Percentiles rank a stretch among this genome's conserved stretches.
Evolutionary conservation across 805 yeast genomes (phyloP).

Genomic region (Schwanniomyces occidentalis): DNA sequence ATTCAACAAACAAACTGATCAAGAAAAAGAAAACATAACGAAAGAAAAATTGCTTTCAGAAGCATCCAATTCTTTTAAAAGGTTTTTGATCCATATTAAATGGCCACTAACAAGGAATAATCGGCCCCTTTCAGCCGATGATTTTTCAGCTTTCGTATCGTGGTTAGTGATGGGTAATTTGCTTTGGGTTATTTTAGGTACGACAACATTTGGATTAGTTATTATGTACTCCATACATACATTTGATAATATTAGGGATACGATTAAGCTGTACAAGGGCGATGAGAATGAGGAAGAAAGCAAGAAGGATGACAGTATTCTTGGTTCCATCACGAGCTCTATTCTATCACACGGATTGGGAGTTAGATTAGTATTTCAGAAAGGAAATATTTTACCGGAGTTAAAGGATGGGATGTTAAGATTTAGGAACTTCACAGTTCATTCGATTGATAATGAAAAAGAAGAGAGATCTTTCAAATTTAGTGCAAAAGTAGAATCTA

Average conservation of each 20-base stretch:
- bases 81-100: constrained; percentile 39
- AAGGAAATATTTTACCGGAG: constrained; percentile 40
- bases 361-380: constrained; percentile 34
- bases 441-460: constrained; percentile 12
- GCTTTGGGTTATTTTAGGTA: constrained; percentile 55
- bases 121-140: constrained; percentile 50
- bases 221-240: constrained; percentile 46
- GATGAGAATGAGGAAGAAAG: constrained; percentile 17
- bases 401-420: constrained; percentile 52
- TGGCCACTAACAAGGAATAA: constrained; percentile 52
- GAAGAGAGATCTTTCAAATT: constrained; percentile 19
- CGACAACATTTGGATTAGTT: constrained; percentile 55
- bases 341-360: constrained; percentile 44
- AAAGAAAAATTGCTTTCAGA: constrained; percentile 28
- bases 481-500: constrained; percentile 39
- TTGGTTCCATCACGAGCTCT: constrained; percentile 33
- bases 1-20: neutral
- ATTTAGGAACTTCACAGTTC: constrained; percentile 40
- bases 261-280: constrained; percentile 21
- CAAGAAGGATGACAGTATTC: constrained; percentile 22
- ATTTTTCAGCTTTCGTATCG: constrained; percentile 53
- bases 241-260: constrained; percentile 27
- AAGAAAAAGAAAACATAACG: constrained; percentile 9
- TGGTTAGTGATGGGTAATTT: constrained; percentile 60
- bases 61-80: constrained; percentile 29